phyloP scores from a whole-genome alignment of 2,329 filamentous ascomycete species.

The Eurotiales sp. region DNA sequence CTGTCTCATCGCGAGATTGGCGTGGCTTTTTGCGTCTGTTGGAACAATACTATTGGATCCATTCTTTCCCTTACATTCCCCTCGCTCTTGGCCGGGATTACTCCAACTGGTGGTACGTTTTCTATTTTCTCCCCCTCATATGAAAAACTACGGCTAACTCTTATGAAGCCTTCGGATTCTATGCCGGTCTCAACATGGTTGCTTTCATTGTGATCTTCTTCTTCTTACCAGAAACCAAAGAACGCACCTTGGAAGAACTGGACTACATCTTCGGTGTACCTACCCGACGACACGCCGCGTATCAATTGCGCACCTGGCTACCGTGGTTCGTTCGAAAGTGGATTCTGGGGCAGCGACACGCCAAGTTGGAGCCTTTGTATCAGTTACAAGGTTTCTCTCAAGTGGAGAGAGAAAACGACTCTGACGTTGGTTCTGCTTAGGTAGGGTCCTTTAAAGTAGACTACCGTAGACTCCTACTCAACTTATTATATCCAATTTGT shows the following conservation, averaged over 20 bases:
- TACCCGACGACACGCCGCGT: conserved; percentile 54
- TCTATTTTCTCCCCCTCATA: background rate
- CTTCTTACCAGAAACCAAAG: conserved; percentile 55
- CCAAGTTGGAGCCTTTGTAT: conserved; percentile 50
- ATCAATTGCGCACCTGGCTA: conserved; percentile 54
- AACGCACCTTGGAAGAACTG: conserved; percentile 51
- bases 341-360: conserved; percentile 47
- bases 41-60: conserved; percentile 46
- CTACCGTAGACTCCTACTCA: too few species aligned
- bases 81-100: conserved; percentile 46
- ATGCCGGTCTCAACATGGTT: conserved; percentile 56
- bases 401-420: background rate
- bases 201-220: conserved; percentile 64
- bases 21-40: conserved; percentile 43
- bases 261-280: conserved; percentile 59
- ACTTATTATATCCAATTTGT: too few species aligned
- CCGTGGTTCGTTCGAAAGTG: conserved; percentile 61
- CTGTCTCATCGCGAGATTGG: conserved; percentile 52
- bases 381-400: conserved; percentile 35
- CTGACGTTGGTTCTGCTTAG: background rate
- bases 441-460: too few species aligned
- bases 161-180: conserved; percentile 55
- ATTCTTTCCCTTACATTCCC: conserved; percentile 51
- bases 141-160: conserved; percentile 14
- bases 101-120: conserved; percentile 37